These are phyloP conservation scores for Russula brevipes DNA, from an alignment of 768 basidiomycete genomes.

Conservation along the genomic window DNA sequence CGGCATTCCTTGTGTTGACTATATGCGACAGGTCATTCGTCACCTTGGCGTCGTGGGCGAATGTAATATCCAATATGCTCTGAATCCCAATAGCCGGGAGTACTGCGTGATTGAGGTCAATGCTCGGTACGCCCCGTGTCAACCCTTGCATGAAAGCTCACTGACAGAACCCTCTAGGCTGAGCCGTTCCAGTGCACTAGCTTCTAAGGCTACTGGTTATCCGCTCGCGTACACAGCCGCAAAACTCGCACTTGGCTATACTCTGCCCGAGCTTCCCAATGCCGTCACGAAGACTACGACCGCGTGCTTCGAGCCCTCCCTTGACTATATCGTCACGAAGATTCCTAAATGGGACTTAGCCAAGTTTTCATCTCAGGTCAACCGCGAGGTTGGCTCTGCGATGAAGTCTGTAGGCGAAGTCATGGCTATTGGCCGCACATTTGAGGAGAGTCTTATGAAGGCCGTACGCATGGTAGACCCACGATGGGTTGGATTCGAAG, in stretches of 20 bases:
- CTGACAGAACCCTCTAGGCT: constrained; percentile 28
- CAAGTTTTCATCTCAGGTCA: constrained; percentile 92
- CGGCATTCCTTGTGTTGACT: background rate
- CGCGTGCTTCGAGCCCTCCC: constrained; percentile 96
- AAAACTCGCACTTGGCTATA: constrained; percentile 96
- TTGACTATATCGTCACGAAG: constrained; percentile 99
- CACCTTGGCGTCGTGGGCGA: constrained; percentile 90
- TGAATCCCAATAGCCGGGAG: constrained; percentile 87
- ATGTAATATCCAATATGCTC: constrained; percentile 97
- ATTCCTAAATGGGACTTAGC: constrained; percentile 99
- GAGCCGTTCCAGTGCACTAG: constrained; percentile 89
- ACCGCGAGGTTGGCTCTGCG: constrained; percentile 90
- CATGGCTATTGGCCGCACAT: constrained; percentile 99
- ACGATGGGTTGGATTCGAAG: constrained; percentile 94
- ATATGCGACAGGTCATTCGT: constrained; percentile 42
- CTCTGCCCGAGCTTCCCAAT: constrained; percentile 95
- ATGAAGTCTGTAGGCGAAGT: constrained; percentile 99
- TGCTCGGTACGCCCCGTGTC: constrained; percentile 55
- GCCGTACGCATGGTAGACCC: constrained; percentile 98
- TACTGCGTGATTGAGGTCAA: constrained; percentile 99
- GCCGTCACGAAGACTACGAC: constrained; percentile 99
- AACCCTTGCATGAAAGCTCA: constrained; percentile 1
- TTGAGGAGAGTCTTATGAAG: constrained; percentile 97
- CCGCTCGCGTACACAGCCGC: constrained; percentile 99
- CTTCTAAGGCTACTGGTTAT: constrained; percentile 98